phyloP scores from a whole-genome alignment of 257 asterid species.

The Solanum chilense region DNA sequence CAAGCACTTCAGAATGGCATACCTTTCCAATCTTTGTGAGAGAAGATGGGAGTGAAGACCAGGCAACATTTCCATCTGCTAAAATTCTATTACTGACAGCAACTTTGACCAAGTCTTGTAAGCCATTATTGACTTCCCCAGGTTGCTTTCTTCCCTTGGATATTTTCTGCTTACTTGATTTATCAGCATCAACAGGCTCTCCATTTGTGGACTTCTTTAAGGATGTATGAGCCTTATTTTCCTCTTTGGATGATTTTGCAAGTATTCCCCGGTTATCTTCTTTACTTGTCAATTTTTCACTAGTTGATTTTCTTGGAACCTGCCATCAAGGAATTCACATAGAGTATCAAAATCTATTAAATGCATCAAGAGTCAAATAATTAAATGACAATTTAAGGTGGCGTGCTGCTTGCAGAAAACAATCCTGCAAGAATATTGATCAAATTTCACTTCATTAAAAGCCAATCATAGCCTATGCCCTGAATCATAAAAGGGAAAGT shows the following conservation, averaged over 20 bases:
- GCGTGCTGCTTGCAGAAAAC: neutral
- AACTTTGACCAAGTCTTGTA: slow-evolving; percentile 70
- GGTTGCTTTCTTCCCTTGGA: slow-evolving; percentile 43
- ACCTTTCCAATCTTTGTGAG: slow-evolving; percentile 92
- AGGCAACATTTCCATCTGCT: slow-evolving; percentile 64
- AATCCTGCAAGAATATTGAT: neutral
- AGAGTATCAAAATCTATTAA: neutral
- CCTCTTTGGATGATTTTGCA: slow-evolving; percentile 45
- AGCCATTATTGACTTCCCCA: slow-evolving; percentile 49
- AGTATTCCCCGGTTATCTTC: slow-evolving; percentile 41
- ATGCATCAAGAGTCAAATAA: neutral
- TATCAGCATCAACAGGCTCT: slow-evolving; percentile 35
- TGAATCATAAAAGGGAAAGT: neutral
- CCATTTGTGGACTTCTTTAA: slow-evolving; percentile 35
- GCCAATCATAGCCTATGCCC: neutral
- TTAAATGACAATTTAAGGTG: neutral
- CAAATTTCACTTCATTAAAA: neutral
- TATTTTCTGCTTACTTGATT: slow-evolving; percentile 30
- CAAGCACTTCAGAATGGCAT: neutral
- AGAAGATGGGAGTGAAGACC: slow-evolving; percentile 78
- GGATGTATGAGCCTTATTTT: slow-evolving; percentile 34
- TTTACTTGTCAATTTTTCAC: slow-evolving; percentile 53
- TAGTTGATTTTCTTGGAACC: slow-evolving; percentile 68
- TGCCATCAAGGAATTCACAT: slow-evolving; percentile 13
- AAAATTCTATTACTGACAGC: slow-evolving; percentile 46